Percentiles rank a stretch among this genome's conserved stretches.
Evolutionary conservation across 108 stramenopile species (phyloP).

Genomic region (Cyclotella sp.): DNA sequence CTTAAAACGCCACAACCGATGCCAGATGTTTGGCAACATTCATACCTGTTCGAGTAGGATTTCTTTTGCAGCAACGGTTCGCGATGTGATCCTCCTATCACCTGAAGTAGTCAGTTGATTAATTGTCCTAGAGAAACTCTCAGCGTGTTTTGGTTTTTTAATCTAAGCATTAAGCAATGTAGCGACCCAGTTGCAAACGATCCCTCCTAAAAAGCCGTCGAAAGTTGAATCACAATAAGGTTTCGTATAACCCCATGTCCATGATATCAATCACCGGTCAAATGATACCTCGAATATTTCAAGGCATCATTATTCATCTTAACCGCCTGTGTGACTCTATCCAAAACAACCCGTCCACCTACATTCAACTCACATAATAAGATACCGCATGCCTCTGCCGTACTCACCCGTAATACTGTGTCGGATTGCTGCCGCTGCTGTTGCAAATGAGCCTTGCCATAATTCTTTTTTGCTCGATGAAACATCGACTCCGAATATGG

Average conservation of each 20-base stretch:
- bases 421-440: slow-evolving; percentile 8
- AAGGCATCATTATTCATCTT: slow-evolving; percentile 34
- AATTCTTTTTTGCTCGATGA: slow-evolving; percentile 53
- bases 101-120: too few relatives aligned
- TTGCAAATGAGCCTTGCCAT: slow-evolving; percentile 37
- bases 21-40: too few relatives aligned
- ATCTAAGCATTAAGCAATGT: too few relatives aligned
- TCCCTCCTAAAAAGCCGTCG: background rate
- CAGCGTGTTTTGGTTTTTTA: too few relatives aligned
- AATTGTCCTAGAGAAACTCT: too few relatives aligned
- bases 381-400: slow-evolving; percentile 51
- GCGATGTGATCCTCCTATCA: too few relatives aligned
- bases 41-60: too few relatives aligned
- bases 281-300: slow-evolving; percentile 9
- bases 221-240: too few relatives aligned
- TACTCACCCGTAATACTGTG: slow-evolving; percentile 37
- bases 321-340: slow-evolving; percentile 36
- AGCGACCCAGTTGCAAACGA: too few relatives aligned
- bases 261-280: background rate
- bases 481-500: slow-evolving; percentile 15
- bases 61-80: too few relatives aligned
- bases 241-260: too few relatives aligned
- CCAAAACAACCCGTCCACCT: background rate
- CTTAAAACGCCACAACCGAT: too few relatives aligned
- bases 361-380: slow-evolving; percentile 42